Base-by-base conservation (phyloP, 179 eudicot species). In the Corrigiola litoralis region DNA sequence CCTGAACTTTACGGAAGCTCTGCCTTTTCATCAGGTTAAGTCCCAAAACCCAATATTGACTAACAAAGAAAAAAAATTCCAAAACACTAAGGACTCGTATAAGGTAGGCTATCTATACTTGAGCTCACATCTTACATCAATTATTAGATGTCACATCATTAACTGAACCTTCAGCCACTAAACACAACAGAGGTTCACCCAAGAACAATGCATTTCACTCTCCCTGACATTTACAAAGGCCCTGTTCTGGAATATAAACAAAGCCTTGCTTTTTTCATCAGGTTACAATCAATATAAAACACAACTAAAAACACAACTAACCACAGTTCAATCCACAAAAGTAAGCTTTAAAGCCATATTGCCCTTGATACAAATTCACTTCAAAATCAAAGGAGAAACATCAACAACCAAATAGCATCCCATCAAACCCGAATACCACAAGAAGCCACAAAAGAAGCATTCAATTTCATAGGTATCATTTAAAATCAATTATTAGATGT, bases 221-320 rank as follows among this genome's bases (percentile, higher is more conserved):
- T 51, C 24, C 69, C 63, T 65, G 61, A 48, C 37, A 67, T 61
- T 63, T 68, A 80, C 78, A 57, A 66, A 69, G 69, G 80, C 42
- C 42, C 13, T 38, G 13, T 45, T 48, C 63, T 47, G 27, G 33
- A 32, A 63, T 36, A 66, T 2, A 33, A 72, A 65, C 59, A 73
- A 61, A 51, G 18, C 83, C 63, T 75, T 79, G 70, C 62, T 1
- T 38, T 38, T 38, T 38, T 38, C 1, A 38, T 38, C 10, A 47
- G 28, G 28, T 6, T 17, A 6, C 14, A 53, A 14, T 41, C 65
- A 4, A n/a, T n/a, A 9, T 6, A 8, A 42, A 4, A 37, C 28
- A 38, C 10, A 20, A 12, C 10, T 17, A 18, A 1, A 7, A 18
- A 5, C 6, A 36, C 17, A 33, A n/a, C n/a, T n/a, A n/a, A n/a